Evolutionary conservation across 805 yeast genomes (phyloP), one percentile per base, ranked within the genome.

Genomic region (Wickerhamiella vanderwaltii): DNA sequence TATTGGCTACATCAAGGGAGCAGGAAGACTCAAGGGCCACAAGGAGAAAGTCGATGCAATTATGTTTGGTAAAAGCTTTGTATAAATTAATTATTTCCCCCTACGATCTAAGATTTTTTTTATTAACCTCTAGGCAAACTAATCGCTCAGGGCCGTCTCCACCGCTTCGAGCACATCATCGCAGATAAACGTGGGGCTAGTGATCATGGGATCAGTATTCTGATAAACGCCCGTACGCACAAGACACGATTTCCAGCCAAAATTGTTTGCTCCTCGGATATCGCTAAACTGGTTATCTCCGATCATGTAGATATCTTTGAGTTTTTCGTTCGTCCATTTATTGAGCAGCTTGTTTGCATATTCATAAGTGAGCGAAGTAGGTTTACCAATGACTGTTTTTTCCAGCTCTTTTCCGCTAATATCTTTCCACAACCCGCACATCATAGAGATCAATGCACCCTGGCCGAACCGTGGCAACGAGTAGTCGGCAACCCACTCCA

Each of bases 221-320:
- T 67, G 65, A 57, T 75, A 91, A 3, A 91, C 97, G 0, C 98
- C 98, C 0, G 96, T 82, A 47, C 77, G 68, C 20, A 91, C 84
- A 34, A 91, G 69, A 29, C 84, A 72, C 9, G 91, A 77, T 35
- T 79, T 75, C 97, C 97, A 91, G 3, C 95, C 94, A 55, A 77
- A 77, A 38, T 65, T 64, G 52, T 80, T 79, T 3, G 95, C 98
- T 0, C 98, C 98, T 43, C 71, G 69, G 41, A 91, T 91, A 58
- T 91, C 98, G 38, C 86, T 75, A 20, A 78, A 91, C 3, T 96
- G 97, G 59, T 91, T 91, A 61, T 91, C 98, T 19, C 98, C 98
- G 26, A 91, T 83, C 98, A 91, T 91, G 62, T 69, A 87, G 1
- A 91, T 79, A n/a, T 69, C 61, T 24, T 66, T 62, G 51, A 80